Evolutionary conservation across 495 filamentous ascomycete genomes (phyloP).

Genomic region (Tetracladium marchalianum): DNA sequence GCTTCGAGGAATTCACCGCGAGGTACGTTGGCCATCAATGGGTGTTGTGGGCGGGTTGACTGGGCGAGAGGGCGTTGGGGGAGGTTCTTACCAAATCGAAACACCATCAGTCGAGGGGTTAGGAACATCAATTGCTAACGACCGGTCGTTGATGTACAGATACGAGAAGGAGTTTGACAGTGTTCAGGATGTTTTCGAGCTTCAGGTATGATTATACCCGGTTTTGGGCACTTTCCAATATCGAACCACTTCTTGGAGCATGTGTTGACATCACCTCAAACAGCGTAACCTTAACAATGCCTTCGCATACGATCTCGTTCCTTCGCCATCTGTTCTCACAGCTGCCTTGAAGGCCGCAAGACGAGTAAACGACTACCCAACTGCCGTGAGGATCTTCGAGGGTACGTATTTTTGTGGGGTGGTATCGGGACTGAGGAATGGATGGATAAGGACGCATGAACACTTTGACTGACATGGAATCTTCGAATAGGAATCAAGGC

Average conservation of each 20-base stretch:
- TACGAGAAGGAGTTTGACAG: slow-evolving; percentile 98
- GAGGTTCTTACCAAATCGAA: slow-evolving; percentile 12
- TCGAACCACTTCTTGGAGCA: neutral
- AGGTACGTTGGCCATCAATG: slow-evolving; percentile 53
- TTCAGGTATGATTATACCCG: slow-evolving; percentile 63
- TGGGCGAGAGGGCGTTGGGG: slow-evolving; percentile 9
- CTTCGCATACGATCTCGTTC: slow-evolving; percentile 99
- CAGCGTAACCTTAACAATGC: slow-evolving; percentile 99
- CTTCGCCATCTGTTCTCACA: slow-evolving; percentile 81
- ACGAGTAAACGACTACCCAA: slow-evolving; percentile 97
- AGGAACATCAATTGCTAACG: slow-evolving; percentile 18
- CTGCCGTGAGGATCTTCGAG: slow-evolving; percentile 95
- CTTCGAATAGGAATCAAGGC: slow-evolving; percentile 75
- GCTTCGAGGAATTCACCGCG: slow-evolving; percentile 96
- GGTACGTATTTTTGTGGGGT: slow-evolving; percentile 42
- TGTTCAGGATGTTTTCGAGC: slow-evolving; percentile 98
- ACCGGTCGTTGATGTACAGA: slow-evolving; percentile 35
- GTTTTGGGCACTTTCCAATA: neutral
- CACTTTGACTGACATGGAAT: slow-evolving; percentile 2
- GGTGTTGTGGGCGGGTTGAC: slow-evolving; percentile 5
- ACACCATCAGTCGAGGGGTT: neutral
- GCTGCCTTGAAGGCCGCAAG: slow-evolving; percentile 86
- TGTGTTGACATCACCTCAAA: slow-evolving; percentile 6
- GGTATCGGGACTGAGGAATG: neutral
- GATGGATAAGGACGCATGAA: neutral